phyloP scores from a whole-genome alignment of 345 rosid species.

The Rhodamnia argentea region DNA sequence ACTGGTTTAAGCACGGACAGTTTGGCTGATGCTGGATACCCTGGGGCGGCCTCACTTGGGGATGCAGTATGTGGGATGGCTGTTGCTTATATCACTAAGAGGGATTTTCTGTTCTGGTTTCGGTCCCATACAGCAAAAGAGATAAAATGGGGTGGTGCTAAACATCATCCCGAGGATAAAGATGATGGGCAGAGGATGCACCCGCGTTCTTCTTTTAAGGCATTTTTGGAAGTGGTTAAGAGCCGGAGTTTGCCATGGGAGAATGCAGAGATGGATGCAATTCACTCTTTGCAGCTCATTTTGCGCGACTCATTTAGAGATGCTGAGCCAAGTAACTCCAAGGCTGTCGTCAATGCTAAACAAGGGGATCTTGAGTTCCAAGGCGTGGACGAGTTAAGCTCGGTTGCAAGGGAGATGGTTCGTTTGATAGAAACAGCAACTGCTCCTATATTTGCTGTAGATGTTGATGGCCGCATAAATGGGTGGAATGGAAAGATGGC shows the following conservation, averaged over 20 bases:
- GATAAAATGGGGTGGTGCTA: constrained; percentile 99
- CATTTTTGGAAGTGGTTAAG: constrained; percentile 96
- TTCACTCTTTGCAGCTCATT: constrained; percentile 96
- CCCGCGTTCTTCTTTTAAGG: constrained; percentile 95
- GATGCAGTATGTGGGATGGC: constrained; percentile 99
- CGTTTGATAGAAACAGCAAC: constrained; percentile 95
- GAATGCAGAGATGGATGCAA: constrained; percentile 97
- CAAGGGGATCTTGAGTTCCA: constrained; percentile 51
- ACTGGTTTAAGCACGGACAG: constrained; percentile 95
- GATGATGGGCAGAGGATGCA: constrained; percentile 97
- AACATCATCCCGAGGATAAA: constrained; percentile 95
- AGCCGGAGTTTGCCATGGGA: constrained; percentile 95
- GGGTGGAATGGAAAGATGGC: constrained; percentile 97
- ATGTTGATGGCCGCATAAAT: constrained; percentile 65
- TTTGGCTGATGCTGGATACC: constrained; percentile 89
- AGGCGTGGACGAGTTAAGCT: constrained; percentile 83
- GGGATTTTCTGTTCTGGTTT: constrained; percentile 92
- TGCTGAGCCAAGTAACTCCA: constrained; percentile 63
- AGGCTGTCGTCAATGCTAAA: constrained; percentile 43
- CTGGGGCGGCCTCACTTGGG: constrained; percentile 75
- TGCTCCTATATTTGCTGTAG: constrained; percentile 97
- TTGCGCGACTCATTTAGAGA: constrained; percentile 83
- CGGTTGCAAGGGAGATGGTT: constrained; percentile 99
- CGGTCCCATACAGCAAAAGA: constrained; percentile 96
- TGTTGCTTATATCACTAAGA: constrained; percentile 80